These are phyloP conservation scores for Colletotrichum filicis DNA, from an alignment of 2,329 filamentous ascomycete genomes.

Conservation along the genomic window DNA sequence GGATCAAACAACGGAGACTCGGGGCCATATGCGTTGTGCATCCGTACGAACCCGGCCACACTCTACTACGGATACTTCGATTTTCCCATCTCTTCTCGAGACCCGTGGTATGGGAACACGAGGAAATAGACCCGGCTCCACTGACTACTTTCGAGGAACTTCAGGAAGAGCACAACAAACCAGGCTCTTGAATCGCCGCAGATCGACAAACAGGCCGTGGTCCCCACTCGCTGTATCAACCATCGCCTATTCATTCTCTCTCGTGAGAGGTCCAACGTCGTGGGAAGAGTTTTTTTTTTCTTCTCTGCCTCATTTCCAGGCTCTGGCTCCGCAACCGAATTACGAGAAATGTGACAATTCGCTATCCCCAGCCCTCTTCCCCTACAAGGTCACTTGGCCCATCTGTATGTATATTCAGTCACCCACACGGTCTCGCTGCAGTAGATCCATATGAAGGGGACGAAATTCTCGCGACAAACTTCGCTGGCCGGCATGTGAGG, in stretches of 20 bases:
- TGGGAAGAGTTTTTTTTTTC: background rate
- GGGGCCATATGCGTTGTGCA: background rate
- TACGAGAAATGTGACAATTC: background rate
- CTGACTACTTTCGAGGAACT: background rate
- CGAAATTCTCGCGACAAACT: background rate
- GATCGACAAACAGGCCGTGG: background rate
- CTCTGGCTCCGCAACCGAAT: background rate
- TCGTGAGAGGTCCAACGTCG: background rate
- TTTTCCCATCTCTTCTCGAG: background rate
- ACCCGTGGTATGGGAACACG: background rate
- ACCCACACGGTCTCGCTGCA: background rate
- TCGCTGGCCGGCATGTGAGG: background rate
- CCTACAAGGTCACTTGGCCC: background rate
- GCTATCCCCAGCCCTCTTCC: background rate
- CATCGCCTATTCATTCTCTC: background rate
- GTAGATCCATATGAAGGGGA: background rate
- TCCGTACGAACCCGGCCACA: background rate
- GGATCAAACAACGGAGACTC: background rate
- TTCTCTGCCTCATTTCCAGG: background rate
- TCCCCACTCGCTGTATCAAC: background rate
- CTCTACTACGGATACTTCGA: background rate
- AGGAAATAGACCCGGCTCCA: background rate
- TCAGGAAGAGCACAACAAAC: background rate
- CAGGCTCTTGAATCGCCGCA: constrained; percentile 6
- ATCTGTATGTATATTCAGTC: background rate